Base-by-base conservation (phyloP, 495 filamentous ascomycete species). In the Pseudomonodictys pantanalensis region DNA sequence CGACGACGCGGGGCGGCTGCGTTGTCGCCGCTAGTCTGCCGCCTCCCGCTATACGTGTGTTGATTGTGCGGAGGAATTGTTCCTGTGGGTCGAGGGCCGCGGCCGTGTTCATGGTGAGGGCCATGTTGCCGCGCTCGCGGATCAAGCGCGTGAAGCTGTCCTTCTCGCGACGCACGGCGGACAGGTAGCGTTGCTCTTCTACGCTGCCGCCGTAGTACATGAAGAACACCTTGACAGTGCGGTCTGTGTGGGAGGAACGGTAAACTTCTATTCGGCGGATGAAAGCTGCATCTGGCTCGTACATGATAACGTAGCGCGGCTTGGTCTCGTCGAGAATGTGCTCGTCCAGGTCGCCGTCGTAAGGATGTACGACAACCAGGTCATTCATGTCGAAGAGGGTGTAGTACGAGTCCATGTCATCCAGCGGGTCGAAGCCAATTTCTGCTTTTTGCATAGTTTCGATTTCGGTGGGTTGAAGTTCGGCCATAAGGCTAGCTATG, bases 261-360 rank as follows among this genome's bases (percentile, higher is more conserved):
- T 97, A 98, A 4, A 97, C 92, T 67, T 98, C 93, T 8, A 98
- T 87, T 24, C 95, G 79, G 32, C 95, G 85, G 64, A 97, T 95
- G 71, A 98, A 98, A 3, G 91, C 83, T n/a, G 91, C 82, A 65
- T 97, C 92, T 17, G 95, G 91, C 69, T 97, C 92, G 72, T 97
- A 98, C 93, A 98, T 97, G 68, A 98, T 88, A 43, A 98, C 90
- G 72, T 96, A 97, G 35, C 88, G 85, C 0, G 93, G 93, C 52
- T 88, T 90, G 55, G 91, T 77, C 74, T 98, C 93, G 69, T 97
- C 95, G 1, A 98, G 80, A 20, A 97, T 78, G 71, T 96, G 89
- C 66, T 97, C 95, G 74, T 97, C 95, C 79, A 91, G 88, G 69
- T 98, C 93, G 9, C 91, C 93, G 68, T 89, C 87, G 71, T 95